Conservation (phyloP, 164 flowering plant species). For the Cinnamomum micranthum region DNA sequence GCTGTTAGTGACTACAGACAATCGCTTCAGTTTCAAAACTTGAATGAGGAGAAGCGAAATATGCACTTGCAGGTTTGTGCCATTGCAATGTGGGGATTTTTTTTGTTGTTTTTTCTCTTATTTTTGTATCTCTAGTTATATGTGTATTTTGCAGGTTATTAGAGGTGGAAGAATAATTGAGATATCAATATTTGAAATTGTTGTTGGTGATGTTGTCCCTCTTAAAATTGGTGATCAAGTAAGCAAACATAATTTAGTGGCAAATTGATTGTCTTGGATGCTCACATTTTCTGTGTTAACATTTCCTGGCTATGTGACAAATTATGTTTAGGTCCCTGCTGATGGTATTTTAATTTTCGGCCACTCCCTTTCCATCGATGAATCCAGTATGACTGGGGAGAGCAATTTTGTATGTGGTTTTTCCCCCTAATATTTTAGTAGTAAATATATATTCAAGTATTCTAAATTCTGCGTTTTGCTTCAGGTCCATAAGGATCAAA, state of each 20-base stretch:
- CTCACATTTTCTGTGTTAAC: neutral
- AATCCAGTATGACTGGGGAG: slow-evolving; percentile 44
- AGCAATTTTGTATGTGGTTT: slow-evolving; percentile 15
- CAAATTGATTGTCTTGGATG: too few relatives aligned
- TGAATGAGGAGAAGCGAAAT: slow-evolving; percentile 91
- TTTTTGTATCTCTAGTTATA: neutral
- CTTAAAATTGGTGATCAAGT: slow-evolving; percentile 96
- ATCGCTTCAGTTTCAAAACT: slow-evolving; percentile 84
- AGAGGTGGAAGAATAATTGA: slow-evolving; percentile 79
- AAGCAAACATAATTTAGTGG: neutral
- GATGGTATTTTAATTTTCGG: slow-evolving; percentile 40
- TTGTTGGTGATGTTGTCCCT: slow-evolving; percentile 91
- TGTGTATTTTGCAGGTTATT: slow-evolving; percentile 39
- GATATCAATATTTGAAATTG: slow-evolving; percentile 82
- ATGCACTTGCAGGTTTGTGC: slow-evolving; percentile 68
- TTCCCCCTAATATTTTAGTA: neutral
- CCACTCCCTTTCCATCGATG: slow-evolving; percentile 30
- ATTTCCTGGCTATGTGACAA: neutral
- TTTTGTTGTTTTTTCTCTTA: neutral
- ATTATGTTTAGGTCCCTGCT: slow-evolving; percentile 31
- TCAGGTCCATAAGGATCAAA: slow-evolving; percentile 8
- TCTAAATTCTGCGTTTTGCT: neutral
- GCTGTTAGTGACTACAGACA: slow-evolving; percentile 89
- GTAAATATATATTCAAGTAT: neutral
- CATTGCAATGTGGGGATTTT: neutral